phyloP scores from a whole-genome alignment of 352 stramenopile genomes.

The Nothophytophthora sp. region DNA sequence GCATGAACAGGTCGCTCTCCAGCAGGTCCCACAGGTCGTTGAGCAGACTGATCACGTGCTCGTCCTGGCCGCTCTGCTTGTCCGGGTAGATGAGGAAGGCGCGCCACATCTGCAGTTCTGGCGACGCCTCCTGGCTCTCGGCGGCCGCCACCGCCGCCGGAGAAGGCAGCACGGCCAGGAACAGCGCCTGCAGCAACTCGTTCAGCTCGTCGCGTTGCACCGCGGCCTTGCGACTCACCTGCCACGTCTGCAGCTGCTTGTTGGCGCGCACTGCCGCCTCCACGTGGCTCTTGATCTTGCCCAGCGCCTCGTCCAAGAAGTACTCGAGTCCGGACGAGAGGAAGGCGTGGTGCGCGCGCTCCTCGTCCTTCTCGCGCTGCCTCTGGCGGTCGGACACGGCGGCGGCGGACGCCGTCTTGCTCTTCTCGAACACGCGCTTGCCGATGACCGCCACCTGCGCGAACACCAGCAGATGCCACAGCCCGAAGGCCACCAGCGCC shows the following conservation, averaged over 20 bases:
- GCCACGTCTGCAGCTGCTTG: constrained; percentile 62
- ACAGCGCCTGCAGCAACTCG: constrained; percentile 68
- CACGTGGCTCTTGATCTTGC: constrained; percentile 62
- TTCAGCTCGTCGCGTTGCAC: constrained; percentile 76
- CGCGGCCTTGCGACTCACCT: constrained; percentile 69
- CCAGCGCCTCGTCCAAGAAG: constrained; percentile 69
- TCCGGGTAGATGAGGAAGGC: constrained; percentile 79
- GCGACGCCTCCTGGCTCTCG: constrained; percentile 25
- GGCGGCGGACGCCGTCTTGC: constrained; percentile 15
- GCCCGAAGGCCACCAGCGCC: constrained; percentile 65
- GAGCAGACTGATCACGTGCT: constrained; percentile 76
- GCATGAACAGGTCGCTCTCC: constrained; percentile 76
- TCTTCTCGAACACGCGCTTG: constrained; percentile 77
- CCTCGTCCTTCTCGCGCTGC: constrained; percentile 30
- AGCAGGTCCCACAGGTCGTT: constrained; percentile 85
- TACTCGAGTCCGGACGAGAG: constrained; percentile 79
- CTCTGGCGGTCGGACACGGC: constrained; percentile 11
- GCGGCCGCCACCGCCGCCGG: constrained; percentile 17
- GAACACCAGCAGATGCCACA: constrained; percentile 84
- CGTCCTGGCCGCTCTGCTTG: constrained; percentile 64
- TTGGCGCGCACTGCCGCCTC: constrained; percentile 52
- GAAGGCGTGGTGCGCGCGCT: constrained; percentile 67
- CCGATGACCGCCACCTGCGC: constrained; percentile 77
- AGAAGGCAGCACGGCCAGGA: constrained; percentile 55
- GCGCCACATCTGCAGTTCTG: constrained; percentile 50